phyloP scores from a whole-genome alignment of 2,329 filamentous ascomycete species.

The Cladosporium sp. region DNA sequence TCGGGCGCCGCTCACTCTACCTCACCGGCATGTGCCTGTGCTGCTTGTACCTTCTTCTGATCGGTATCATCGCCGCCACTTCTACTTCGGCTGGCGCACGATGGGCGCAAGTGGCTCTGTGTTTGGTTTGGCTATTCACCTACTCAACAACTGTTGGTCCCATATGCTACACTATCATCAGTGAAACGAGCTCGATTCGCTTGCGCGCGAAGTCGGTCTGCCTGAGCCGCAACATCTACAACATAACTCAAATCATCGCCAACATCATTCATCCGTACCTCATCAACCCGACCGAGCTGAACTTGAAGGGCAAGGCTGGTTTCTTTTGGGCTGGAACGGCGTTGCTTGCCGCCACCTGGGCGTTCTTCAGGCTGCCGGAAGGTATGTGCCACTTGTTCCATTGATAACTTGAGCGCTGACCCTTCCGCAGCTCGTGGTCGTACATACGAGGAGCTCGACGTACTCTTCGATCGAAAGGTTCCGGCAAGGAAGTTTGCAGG shows the following conservation, averaged over 20 bases:
- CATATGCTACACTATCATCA: slow-evolving; percentile 50
- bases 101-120: slow-evolving; percentile 20
- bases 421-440: too few relatives aligned
- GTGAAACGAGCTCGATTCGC: slow-evolving; percentile 23
- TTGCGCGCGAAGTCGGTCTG: slow-evolving; percentile 25
- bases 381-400: too few relatives aligned
- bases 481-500: too few relatives aligned
- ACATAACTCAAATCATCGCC: slow-evolving; percentile 18
- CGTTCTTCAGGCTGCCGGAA: slow-evolving; percentile 30
- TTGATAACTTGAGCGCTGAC: too few relatives aligned
- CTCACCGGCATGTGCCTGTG: slow-evolving; percentile 21
- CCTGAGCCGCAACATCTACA: slow-evolving; percentile 21
- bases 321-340: slow-evolving; percentile 28
- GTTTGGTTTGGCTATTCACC: slow-evolving; percentile 65
- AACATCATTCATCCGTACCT: slow-evolving; percentile 20
- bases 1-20: slow-evolving; percentile 33
- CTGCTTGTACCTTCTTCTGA: slow-evolving; percentile 17
- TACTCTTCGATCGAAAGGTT: too few relatives aligned
- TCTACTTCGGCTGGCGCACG: slow-evolving; percentile 13
- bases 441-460: too few relatives aligned
- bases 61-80: slow-evolving; percentile 19
- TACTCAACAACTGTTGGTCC: slow-evolving; percentile 87
- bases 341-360: slow-evolving; percentile 27
- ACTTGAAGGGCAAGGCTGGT: slow-evolving; percentile 28
- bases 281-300: slow-evolving; percentile 24